phyloP scores from a whole-genome alignment of 768 basidiomycete species.

The Hemileccinum impolitum region DNA sequence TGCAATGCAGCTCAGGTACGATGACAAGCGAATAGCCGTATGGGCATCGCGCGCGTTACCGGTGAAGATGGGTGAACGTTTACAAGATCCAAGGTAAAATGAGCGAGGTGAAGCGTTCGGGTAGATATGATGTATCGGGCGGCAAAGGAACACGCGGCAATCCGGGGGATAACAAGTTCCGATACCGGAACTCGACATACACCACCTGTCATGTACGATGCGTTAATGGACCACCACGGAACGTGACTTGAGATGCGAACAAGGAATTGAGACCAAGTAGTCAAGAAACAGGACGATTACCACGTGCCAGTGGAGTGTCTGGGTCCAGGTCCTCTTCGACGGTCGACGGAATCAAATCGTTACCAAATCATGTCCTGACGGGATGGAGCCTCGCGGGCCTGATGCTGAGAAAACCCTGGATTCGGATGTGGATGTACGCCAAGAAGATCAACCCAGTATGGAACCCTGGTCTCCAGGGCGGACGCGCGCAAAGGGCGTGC shows the following conservation, averaged over 20 bases:
- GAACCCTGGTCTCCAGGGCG: constrained; percentile 16
- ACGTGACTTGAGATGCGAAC: constrained; percentile 1
- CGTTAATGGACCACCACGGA: constrained; percentile 12
- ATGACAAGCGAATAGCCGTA: constrained; percentile 11
- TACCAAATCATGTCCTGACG: constrained; percentile 23
- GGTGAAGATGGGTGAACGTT: constrained; percentile 6
- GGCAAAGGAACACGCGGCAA: constrained; percentile 6
- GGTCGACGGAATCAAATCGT: constrained; percentile 11
- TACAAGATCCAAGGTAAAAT: too few species aligned
- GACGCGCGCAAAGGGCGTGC: constrained; percentile 31
- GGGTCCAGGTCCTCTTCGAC: constrained; percentile 26
- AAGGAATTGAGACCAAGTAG: background rate
- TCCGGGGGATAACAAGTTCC: constrained; percentile 22
- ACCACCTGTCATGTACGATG: background rate
- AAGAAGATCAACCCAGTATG: constrained; percentile 9
- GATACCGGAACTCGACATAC: constrained; percentile 18
- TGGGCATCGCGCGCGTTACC: background rate
- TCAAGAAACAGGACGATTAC: constrained; percentile 20
- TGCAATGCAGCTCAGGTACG: constrained; percentile 21
- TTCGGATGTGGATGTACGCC: constrained; percentile 13
- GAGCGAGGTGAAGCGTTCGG: constrained; percentile 12
- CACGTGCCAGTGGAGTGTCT: constrained; percentile 26
- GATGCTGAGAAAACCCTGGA: constrained; percentile 24
- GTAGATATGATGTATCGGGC: constrained; percentile 26
- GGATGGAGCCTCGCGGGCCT: constrained; percentile 19